A percentile compares a stretch with the other conserved stretches of the same genome.
phyloP scores from a whole-genome alignment of 176 grass and related monocot species.

The Rhynchospora pubera region DNA sequence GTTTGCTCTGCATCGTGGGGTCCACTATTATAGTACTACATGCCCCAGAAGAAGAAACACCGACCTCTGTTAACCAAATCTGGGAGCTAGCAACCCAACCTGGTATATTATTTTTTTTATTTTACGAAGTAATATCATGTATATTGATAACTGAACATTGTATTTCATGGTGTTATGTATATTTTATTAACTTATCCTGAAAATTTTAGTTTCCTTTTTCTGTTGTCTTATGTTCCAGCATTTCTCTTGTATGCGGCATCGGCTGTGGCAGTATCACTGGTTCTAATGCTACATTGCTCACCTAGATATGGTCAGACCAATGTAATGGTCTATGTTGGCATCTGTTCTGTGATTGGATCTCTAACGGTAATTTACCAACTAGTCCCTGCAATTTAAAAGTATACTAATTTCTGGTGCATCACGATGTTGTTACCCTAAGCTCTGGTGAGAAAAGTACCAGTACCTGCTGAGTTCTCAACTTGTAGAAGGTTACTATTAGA shows the following conservation, averaged over 20 bases:
- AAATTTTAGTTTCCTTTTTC: not conserved
- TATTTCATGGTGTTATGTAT: not conserved
- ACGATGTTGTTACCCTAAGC: not conserved
- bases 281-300: slow-evolving; percentile 75
- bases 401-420: not conserved
- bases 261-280: slow-evolving; percentile 56
- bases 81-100: slow-evolving; percentile 78
- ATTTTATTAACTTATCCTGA: not conserved
- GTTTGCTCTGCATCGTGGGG: slow-evolving; percentile 79
- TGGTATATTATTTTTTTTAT: slow-evolving; percentile 27
- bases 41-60: slow-evolving; percentile 72
- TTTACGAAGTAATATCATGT: not conserved
- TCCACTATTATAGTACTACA: slow-evolving; percentile 93
- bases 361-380: slow-evolving; percentile 48
- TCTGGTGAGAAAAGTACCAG: not conserved
- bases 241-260: slow-evolving; percentile 74
- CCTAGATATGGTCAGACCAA: slow-evolving; percentile 80
- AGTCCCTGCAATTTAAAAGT: not conserved
- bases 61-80: slow-evolving; percentile 78
- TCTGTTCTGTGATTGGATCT: slow-evolving; percentile 89
- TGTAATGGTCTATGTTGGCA: slow-evolving; percentile 88
- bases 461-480: not conserved
- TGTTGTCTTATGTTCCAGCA: slow-evolving; percentile 26
- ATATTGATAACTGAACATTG: not conserved
- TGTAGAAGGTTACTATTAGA: not conserved